phyloP scores from a whole-genome alignment of 306 rosid genomes.

The Astragalus membranaceus region DNA sequence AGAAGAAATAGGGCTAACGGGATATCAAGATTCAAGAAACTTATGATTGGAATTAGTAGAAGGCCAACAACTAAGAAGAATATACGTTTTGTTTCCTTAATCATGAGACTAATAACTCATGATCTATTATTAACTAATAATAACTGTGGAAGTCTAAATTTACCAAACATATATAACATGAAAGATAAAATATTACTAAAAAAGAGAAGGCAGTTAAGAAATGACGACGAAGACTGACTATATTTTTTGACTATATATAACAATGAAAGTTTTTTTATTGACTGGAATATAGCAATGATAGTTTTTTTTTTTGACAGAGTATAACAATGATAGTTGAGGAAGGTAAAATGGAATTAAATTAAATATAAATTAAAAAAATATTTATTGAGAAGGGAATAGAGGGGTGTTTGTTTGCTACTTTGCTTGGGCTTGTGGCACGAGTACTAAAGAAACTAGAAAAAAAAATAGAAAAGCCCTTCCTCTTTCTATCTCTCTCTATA shows the following conservation, averaged over 20 bases:
- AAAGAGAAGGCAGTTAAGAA: slow-evolving; percentile 14
- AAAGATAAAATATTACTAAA: neutral
- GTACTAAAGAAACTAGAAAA: slow-evolving; percentile 20
- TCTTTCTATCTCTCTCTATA: neutral
- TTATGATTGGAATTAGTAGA: neutral
- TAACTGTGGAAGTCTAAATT: neutral
- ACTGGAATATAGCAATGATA: no score
- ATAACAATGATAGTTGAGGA: slow-evolving; percentile 4
- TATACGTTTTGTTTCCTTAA: neutral
- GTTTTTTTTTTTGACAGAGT: neutral
- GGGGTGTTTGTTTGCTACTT: neutral
- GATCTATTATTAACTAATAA: neutral
- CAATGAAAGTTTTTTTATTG: neutral
- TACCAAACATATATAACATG: neutral
- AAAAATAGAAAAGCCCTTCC: neutral
- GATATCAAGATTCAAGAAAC: neutral
- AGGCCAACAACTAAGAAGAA: neutral
- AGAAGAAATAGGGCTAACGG: neutral
- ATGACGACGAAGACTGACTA: neutral
- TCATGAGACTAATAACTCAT: neutral
- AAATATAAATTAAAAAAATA: neutral
- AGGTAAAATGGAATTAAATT: slow-evolving; percentile 6
- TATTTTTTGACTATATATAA: neutral
- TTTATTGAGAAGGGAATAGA: slow-evolving; percentile 1
- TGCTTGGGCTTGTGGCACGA: slow-evolving; percentile 22